Conservation (phyloP, 345 rosid species). For the Schrenkiella parvula region DNA sequence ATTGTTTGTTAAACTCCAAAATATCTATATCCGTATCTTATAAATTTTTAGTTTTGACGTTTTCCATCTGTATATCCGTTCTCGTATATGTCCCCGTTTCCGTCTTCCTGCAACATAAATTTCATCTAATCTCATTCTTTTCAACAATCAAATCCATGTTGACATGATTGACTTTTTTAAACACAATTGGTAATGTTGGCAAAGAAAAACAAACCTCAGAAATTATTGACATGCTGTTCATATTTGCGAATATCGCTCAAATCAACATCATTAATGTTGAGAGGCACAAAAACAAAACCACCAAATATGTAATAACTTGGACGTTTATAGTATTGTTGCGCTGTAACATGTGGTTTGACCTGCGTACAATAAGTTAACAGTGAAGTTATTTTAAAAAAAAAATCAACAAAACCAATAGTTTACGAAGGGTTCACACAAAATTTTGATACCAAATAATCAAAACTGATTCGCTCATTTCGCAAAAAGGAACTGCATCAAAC, state of each 20-base stretch:
- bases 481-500: too few relatives aligned
- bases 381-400: neutral
- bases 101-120: too few relatives aligned
- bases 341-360: neutral
- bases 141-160: neutral
- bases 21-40: too few relatives aligned
- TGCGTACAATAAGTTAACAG: neutral
- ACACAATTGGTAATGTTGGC: neutral
- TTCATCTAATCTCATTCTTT: too few relatives aligned
- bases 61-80: too few relatives aligned
- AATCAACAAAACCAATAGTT: too few relatives aligned
- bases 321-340: neutral
- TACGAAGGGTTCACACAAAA: too few relatives aligned
- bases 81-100: too few relatives aligned
- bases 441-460: too few relatives aligned
- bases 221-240: neutral
- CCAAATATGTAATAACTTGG: neutral
- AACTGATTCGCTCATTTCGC: too few relatives aligned
- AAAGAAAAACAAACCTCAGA: neutral
- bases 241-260: neutral
- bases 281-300: constrained; percentile 12
- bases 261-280: neutral
- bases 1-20: neutral
- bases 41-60: too few relatives aligned
- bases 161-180: neutral